Evolutionary conservation across 305 asterid genomes (phyloP).

Genomic region (Fraxinus baroniana): DNA sequence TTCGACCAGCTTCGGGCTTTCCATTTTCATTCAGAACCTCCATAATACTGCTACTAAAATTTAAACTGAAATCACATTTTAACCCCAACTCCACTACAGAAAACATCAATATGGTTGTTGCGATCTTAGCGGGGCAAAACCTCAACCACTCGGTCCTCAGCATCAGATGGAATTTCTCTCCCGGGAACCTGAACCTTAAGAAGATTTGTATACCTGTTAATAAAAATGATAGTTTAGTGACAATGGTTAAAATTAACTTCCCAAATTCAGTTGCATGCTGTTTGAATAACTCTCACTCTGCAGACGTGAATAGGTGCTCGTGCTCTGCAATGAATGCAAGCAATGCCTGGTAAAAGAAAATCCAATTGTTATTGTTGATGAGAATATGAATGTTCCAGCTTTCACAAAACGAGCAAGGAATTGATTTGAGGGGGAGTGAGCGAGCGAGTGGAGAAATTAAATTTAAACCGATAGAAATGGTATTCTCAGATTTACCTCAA

Average conservation of each 20-base stretch:
- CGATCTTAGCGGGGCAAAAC: conserved; percentile 43
- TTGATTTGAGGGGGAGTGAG: neutral
- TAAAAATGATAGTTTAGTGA: neutral
- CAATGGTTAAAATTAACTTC: neutral
- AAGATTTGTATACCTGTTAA: conserved; percentile 69
- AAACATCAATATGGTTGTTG: neutral
- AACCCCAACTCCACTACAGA: conserved; percentile 11
- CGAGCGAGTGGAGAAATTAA: neutral
- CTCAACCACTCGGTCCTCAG: conserved; percentile 68
- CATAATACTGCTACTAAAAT: conserved; percentile 7
- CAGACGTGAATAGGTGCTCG: conserved; percentile 58
- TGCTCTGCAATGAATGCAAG: conserved; percentile 91
- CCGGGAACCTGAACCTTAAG: conserved; percentile 86
- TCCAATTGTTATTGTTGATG: conserved; percentile 10
- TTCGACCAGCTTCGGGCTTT: conserved; percentile 15
- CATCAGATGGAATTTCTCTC: conserved; percentile 86
- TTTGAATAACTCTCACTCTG: conserved; percentile 72
- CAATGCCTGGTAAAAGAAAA: conserved; percentile 63
- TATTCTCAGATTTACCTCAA: conserved; percentile 62
- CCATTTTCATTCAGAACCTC: conserved; percentile 16
- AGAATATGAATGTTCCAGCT: neutral
- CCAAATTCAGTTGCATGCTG: neutral
- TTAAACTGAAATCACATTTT: conserved; percentile 15
- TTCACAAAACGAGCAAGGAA: neutral
- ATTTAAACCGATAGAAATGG: conserved; percentile 5